phyloP scores from a whole-genome alignment of 176 grass and related monocot genomes.

The Ensete ventricosum region DNA sequence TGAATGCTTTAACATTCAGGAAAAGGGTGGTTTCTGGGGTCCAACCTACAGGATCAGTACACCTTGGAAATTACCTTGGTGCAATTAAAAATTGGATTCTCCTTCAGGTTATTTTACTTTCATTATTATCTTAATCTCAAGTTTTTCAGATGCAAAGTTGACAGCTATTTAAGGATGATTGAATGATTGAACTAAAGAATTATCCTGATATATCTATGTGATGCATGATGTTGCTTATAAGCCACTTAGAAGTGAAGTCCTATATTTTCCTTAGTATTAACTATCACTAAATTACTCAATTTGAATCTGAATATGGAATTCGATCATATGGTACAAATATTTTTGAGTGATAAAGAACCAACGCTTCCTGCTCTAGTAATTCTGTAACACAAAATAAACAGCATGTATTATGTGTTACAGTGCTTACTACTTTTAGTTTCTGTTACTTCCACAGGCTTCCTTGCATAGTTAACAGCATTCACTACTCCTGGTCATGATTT shows the following conservation, averaged over 20 bases:
- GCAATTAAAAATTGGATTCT: slow-evolving; percentile 97
- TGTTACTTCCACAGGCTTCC: too few species aligned
- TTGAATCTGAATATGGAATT: too few species aligned
- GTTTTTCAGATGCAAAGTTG: neutral
- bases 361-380: too few species aligned
- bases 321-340: too few species aligned
- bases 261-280: too few species aligned
- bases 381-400: too few species aligned
- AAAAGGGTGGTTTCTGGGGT: slow-evolving; percentile 98
- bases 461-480: too few species aligned
- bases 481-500: too few species aligned
- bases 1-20: slow-evolving; percentile 30
- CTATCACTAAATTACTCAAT: too few species aligned
- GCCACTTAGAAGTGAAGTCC: neutral
- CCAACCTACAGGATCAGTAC: slow-evolving; percentile 86
- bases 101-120: slow-evolving; percentile 54
- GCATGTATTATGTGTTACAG: too few species aligned
- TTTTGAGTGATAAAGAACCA: too few species aligned
- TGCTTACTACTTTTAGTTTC: too few species aligned
- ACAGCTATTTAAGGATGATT: neutral
- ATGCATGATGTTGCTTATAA: neutral
- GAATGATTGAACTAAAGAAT: neutral
- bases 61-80: slow-evolving; percentile 96
- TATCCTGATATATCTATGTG: neutral
- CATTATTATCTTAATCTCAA: neutral